phyloP scores from a whole-genome alignment of 2,329 filamentous ascomycete species.

The Fusarium torreyae region DNA sequence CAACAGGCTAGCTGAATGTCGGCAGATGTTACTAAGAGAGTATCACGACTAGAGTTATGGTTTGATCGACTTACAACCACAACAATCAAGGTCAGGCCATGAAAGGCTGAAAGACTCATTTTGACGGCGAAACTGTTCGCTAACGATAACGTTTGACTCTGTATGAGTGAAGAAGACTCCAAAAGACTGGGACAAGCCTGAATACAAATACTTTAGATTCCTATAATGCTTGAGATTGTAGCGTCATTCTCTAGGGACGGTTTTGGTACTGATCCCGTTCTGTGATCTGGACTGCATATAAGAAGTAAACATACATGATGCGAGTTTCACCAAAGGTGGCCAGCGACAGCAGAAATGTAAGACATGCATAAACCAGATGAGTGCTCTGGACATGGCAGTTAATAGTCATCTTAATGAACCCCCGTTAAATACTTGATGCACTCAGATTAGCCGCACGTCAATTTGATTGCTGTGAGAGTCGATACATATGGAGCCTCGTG shows the following conservation, averaged over 20 bases:
- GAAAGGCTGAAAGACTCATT: background rate
- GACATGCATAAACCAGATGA: background rate
- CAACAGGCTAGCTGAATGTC: background rate
- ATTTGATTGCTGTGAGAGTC: too few relatives aligned
- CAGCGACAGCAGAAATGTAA: background rate
- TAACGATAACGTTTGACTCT: background rate
- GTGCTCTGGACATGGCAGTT: background rate
- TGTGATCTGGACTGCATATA: conserved; percentile 12
- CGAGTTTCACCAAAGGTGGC: background rate
- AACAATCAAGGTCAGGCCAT: background rate
- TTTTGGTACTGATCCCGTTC: background rate
- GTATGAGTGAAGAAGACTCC: background rate
- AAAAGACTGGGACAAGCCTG: background rate
- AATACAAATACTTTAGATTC: background rate
- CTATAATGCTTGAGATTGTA: background rate
- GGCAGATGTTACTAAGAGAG: background rate
- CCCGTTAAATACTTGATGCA: too few relatives aligned
- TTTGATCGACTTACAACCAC: background rate
- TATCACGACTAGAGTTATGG: fast-evolving
- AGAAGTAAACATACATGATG: conserved; percentile 4
- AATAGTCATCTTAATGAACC: too few relatives aligned
- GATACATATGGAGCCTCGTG: too few relatives aligned
- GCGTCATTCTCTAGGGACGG: background rate
- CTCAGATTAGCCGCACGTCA: too few relatives aligned
- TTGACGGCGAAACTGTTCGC: background rate